A percentile compares a stretch with the other conserved stretches of the same genome.
These are phyloP conservation scores for Plasmodium inui DNA, from an alignment of 169 alveolate genomes.

Conservation along the genomic window DNA sequence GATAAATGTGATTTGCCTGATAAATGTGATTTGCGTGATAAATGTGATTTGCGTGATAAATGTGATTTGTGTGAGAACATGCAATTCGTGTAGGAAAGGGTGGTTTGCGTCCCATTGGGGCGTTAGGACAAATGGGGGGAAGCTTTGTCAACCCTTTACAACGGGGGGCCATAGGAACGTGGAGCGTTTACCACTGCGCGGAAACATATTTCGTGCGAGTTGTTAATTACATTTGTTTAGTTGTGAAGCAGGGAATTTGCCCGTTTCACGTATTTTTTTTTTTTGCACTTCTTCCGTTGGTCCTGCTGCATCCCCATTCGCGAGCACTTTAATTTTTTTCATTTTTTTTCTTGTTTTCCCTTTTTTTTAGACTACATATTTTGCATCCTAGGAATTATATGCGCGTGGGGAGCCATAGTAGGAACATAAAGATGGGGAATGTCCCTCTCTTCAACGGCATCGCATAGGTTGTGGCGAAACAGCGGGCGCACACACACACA, in stretches of 20 bases:
- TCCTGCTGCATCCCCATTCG: not conserved
- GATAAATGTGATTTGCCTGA: no score
- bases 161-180: not conserved
- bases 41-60: no score
- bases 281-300: not conserved
- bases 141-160: not conserved
- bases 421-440: not conserved
- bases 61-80: not conserved
- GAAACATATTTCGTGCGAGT: not conserved
- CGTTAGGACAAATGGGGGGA: not conserved
- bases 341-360: not conserved
- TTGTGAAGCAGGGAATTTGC: not conserved
- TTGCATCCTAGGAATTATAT: constrained; percentile 68
- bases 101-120: not conserved
- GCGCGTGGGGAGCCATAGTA: constrained; percentile 75
- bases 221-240: not conserved
- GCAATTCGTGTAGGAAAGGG: not conserved
- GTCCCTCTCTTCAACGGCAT: not conserved
- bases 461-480: not conserved
- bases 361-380: constrained; percentile 45
- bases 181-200: not conserved
- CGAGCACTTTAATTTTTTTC: not conserved
- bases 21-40: no score
- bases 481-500: not conserved
- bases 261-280: not conserved